Evolutionary conservation across 2,329 filamentous ascomycete species (phyloP).

Genomic region (Alternaria dauci): DNA sequence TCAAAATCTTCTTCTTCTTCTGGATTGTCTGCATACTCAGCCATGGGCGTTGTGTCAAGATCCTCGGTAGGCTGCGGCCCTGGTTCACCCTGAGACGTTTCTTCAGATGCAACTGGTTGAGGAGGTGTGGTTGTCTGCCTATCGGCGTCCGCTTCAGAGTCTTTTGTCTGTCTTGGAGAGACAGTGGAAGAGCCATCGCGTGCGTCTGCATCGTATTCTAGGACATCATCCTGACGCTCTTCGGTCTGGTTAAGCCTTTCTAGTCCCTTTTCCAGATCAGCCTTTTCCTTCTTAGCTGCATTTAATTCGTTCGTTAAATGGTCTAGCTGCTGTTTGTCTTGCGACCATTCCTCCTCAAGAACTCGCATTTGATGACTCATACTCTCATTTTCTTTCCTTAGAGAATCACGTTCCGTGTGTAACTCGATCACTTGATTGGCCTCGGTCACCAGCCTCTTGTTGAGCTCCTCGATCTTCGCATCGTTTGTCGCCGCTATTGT

Average conservation of each 20-base stretch:
- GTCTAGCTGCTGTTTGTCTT: not conserved
- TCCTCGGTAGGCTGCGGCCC: too few relatives aligned
- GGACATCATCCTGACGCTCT: not conserved
- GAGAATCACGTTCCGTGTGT: not conserved
- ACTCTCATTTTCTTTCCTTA: not conserved
- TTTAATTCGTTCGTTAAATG: not conserved
- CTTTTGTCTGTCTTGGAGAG: too few relatives aligned
- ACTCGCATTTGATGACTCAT: not conserved
- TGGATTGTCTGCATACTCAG: too few relatives aligned
- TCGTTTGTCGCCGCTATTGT: not conserved
- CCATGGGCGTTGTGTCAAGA: too few relatives aligned
- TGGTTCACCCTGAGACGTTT: too few relatives aligned
- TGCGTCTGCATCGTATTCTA: not conserved
- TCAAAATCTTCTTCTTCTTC: too few relatives aligned
- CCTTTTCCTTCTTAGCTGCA: not conserved
- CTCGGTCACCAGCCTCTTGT: not conserved
- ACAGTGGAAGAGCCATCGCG: not conserved
- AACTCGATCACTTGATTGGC: not conserved
- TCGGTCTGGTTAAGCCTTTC: not conserved
- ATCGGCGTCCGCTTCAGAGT: not conserved
- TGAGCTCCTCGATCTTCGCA: not conserved
- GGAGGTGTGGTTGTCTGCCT: not conserved
- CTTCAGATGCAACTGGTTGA: too few relatives aligned
- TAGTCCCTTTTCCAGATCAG: not conserved
- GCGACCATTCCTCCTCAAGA: not conserved